phyloP scores from a whole-genome alignment of 108 stramenopile species.

The Mediolabrus comicus region DNA sequence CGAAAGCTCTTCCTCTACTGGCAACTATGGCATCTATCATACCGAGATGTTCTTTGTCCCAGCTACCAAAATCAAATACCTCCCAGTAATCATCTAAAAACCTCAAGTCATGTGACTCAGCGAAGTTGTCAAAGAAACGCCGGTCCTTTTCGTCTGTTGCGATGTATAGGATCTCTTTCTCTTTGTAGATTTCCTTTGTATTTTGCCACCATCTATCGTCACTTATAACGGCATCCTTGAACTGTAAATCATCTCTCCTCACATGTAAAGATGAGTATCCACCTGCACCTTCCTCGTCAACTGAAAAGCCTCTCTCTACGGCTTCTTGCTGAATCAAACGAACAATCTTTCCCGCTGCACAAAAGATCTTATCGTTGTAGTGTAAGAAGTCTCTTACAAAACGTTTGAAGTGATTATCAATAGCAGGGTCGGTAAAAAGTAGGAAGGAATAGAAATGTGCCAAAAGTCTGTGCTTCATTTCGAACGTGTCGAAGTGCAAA shows the following conservation, averaged over 20 bases:
- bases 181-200: slow-evolving; percentile 26
- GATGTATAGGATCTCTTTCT: slow-evolving; percentile 59
- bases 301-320: slow-evolving; percentile 38
- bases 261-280: slow-evolving; percentile 84
- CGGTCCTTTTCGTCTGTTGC: slow-evolving; percentile 82
- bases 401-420: slow-evolving; percentile 71
- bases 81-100: slow-evolving; percentile 87
- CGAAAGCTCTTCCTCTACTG: slow-evolving; percentile 81
- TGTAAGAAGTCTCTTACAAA: slow-evolving; percentile 86
- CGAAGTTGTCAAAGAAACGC: slow-evolving; percentile 78
- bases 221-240: slow-evolving; percentile 71
- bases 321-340: slow-evolving; percentile 72
- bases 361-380: slow-evolving; percentile 86
- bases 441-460: slow-evolving; percentile 84
- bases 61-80: slow-evolving; percentile 53
- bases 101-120: slow-evolving; percentile 60
- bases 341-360: slow-evolving; percentile 89
- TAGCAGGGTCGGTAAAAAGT: slow-evolving; percentile 71
- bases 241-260: slow-evolving; percentile 84
- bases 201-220: slow-evolving; percentile 74
- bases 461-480: slow-evolving; percentile 64
- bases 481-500: slow-evolving; percentile 70
- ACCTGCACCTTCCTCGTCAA: slow-evolving; percentile 74
- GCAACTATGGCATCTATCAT: slow-evolving; percentile 96
- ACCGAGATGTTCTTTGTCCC: slow-evolving; percentile 87